Percentiles rank a stretch among this genome's conserved stretches.
Conservation (phyloP, 805 yeast species). For the Hemisphaericaspora nanyangensis region DNA sequence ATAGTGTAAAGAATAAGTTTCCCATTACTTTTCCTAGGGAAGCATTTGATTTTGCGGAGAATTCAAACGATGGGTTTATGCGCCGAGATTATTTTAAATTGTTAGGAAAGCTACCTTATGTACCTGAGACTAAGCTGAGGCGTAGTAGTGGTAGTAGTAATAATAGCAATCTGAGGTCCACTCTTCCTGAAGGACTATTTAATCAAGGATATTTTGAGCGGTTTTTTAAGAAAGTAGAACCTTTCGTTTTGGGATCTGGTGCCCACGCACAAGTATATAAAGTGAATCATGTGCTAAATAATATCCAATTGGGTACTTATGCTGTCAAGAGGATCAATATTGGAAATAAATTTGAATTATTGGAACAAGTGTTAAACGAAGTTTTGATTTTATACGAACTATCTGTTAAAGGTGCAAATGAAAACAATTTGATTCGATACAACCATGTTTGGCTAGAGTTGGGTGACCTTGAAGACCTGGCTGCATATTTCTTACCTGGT, state of each 20-base stretch:
- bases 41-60: neutral
- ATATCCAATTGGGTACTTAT: slow-evolving; percentile 68
- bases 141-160: neutral
- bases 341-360: slow-evolving; percentile 69
- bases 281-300: slow-evolving; percentile 77
- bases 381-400: slow-evolving; percentile 65
- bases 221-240: slow-evolving; percentile 59
- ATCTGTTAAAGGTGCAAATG: slow-evolving; percentile 41
- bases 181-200: slow-evolving; percentile 55
- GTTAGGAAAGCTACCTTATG: slow-evolving; percentile 23
- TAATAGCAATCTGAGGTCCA: slow-evolving; percentile 4
- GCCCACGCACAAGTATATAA: slow-evolving; percentile 82
- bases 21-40: neutral
- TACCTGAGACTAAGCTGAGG: neutral
- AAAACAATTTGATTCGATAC: slow-evolving; percentile 67
- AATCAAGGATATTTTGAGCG: slow-evolving; percentile 78
- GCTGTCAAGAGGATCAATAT: slow-evolving; percentile 84
- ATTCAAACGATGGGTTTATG: slow-evolving; percentile 19
- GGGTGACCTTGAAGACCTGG: slow-evolving; percentile 49
- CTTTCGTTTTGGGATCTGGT: slow-evolving; percentile 65
- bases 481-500: slow-evolving; percentile 19
- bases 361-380: slow-evolving; percentile 69
- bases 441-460: slow-evolving; percentile 92
- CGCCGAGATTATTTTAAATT: slow-evolving; percentile 36
- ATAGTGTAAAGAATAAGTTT: neutral